Base-by-base conservation (phyloP, 2,329 filamentous ascomycete species). In the Aspergillus nomiae region DNA sequence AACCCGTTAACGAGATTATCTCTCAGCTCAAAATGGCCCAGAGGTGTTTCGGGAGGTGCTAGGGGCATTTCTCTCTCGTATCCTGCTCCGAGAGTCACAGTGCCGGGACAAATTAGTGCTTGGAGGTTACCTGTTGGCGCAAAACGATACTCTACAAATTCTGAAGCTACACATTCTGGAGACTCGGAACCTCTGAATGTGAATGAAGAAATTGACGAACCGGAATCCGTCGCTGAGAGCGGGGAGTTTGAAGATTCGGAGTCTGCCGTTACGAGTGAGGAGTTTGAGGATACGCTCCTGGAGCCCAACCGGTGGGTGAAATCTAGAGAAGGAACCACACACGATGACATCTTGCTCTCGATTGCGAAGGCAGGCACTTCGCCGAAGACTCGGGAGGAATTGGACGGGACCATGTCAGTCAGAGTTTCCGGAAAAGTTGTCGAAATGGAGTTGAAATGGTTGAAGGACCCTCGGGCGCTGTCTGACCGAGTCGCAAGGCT, bases 391-490 rank as follows among this genome's bases (percentile, higher is more conserved):
- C 56, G 61, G 21, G 45, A 51, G 24, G 26, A 56, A 14, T 32
- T 28, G 16, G 26, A 41, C 4, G 10, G 32, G 16, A 16, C 26
- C 19, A 30, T 32, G 12, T 26, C n/a, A 7, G 11, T 30, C 11
- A 56, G 26, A 2, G 54, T 63, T 10, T 56, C 62, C 8, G 24
- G 7, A 28, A 64, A 59, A 12, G 59, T 60, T 32, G 60, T 70
- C 7, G 38, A 81, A 43, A 85, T 83, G 70, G 87, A 92, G 68
- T 73, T 93, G 59, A 75, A 84, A 54, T 87, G 86, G 76, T 75
- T 92, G 62, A 77, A 83, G 21, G 93, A 97, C 74, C 91, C 91
- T 1, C 82, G 89, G 65, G 88, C 90, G 69, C 85, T 98, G 63
- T 89, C 88, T 45, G 80, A 89, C 43, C 87, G 90, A 59, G 88